Conservation (phyloP, 148 eudicot genomes). For the Rhododendron simsii region DNA sequence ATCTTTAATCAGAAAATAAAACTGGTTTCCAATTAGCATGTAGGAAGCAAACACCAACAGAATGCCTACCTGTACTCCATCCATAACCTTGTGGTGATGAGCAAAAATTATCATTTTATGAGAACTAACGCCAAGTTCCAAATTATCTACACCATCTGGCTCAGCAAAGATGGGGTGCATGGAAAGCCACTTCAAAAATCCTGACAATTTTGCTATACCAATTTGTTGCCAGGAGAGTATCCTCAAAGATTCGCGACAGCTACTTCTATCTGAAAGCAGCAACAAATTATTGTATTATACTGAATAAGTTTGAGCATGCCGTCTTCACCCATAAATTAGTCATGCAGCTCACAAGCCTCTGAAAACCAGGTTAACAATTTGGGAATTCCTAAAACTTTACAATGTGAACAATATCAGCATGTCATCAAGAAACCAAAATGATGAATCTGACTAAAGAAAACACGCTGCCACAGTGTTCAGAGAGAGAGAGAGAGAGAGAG, state of each 20-base stretch:
- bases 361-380: not conserved
- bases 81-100: constrained; percentile 90
- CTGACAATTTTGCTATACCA: constrained; percentile 82
- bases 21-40: not conserved
- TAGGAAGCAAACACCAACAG: not conserved
- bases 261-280: constrained; percentile 37
- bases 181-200: constrained; percentile 87
- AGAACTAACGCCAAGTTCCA: constrained; percentile 39
- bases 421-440: constrained; percentile 2
- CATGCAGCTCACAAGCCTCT: not conserved
- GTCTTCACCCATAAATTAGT: not conserved
- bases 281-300: not conserved
- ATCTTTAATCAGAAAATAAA: not conserved
- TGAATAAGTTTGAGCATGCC: constrained; percentile 3
- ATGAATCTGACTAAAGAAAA: not conserved
- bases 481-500: not conserved
- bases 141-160: constrained; percentile 32
- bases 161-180: constrained; percentile 76
- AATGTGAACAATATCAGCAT: not conserved
- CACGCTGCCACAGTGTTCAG: not conserved
- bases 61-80: constrained; percentile 72
- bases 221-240: constrained; percentile 67
- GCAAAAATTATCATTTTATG: constrained; percentile 97
- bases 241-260: constrained; percentile 26
- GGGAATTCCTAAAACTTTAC: not conserved